Evolutionary conservation across 2,329 filamentous ascomycete genomes (phyloP), one percentile per base, ranked within the genome.

Genomic region (Chalaropsis thielavioides): DNA sequence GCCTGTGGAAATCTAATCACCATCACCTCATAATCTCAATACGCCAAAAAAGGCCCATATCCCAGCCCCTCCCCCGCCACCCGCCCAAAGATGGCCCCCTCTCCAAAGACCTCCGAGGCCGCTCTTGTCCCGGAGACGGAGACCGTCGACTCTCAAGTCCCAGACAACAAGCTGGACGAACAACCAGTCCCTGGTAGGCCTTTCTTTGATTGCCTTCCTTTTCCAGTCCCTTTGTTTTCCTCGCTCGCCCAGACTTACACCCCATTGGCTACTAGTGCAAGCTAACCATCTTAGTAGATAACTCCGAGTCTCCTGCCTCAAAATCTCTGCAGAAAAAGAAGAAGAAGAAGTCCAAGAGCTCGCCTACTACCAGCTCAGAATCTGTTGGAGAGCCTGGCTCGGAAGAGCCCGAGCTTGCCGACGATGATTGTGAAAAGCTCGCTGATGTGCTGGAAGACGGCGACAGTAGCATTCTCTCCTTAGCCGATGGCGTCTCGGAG

Each of bases 311-410:
- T 27, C 10, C 38, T 22, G 17, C 41, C 27, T 22, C 56, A 61
- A 62, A 51, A 61, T 44, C 58, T n/a, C 44, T 51, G 63, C 61
- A 67, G 24, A 65, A 63, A 15, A 67, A 64, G 56, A 66, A 65
- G 51, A 61, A 63, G 59, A 63, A 60, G 43, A 63, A 62, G 60
- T 43, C 31, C 44, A 65, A 65, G 56, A 67, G 22, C 41, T 40
- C 65, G 10, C 56, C 54, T 13, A 60, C 54, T 24, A 44, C 60
- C 56, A 44, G n/a, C 44, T 38, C 41, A 7, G 43, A 62, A 13
- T 38, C 51, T 27, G 38, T 62, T 31, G 56, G 22, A 6, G 38
- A 40, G 3, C n/a, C 58, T 27, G 64, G 22, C 24, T 22, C 31
- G 31, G 56, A 59, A 44, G 54, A 60, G 24, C 27, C 63, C 4